These are phyloP conservation scores for Dispira parvispora DNA, from an alignment of 192 early-diverging fungal genomes.

Conservation along the genomic window DNA sequence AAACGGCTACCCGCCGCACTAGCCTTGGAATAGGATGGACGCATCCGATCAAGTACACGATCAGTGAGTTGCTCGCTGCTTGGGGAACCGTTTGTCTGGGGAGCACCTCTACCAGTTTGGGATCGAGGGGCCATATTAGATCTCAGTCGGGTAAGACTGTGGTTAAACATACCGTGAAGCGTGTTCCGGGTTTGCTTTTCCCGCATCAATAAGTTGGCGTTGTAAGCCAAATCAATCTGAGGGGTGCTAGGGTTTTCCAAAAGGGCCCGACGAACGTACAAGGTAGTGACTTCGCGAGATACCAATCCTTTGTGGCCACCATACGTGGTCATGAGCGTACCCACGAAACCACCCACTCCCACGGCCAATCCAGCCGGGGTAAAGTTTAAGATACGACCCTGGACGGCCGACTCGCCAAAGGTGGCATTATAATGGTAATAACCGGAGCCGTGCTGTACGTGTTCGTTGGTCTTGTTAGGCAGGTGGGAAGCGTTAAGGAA, in stretches of 20 bases:
- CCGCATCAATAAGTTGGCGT: too few relatives aligned
- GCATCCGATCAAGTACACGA: too few relatives aligned
- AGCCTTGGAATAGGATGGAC: too few relatives aligned
- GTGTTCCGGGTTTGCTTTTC: too few relatives aligned
- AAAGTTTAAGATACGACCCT: constrained; percentile 45
- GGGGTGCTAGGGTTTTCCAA: not conserved
- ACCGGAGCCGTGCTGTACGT: constrained; percentile 30
- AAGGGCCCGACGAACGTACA: constrained; percentile 44
- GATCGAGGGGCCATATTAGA: too few relatives aligned
- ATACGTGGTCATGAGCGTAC: constrained; percentile 23
- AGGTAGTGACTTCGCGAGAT: constrained; percentile 30
- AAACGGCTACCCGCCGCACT: too few relatives aligned
- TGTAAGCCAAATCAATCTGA: too few relatives aligned
- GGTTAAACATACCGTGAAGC: too few relatives aligned
- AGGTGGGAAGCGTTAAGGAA: constrained; percentile 25
- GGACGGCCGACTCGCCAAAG: constrained; percentile 25
- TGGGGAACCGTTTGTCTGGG: too few relatives aligned
- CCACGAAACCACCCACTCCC: constrained; percentile 48
- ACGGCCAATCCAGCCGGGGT: constrained; percentile 28
- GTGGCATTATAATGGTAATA: constrained; percentile 30
- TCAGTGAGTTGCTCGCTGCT: too few relatives aligned
- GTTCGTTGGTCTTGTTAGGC: constrained; percentile 17
- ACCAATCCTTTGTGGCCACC: constrained; percentile 20
- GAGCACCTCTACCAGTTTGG: too few relatives aligned
- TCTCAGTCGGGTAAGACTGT: too few relatives aligned